Base-by-base conservation (phyloP, 768 basidiomycete genomes). In the Leucogyrophana mollusca region DNA sequence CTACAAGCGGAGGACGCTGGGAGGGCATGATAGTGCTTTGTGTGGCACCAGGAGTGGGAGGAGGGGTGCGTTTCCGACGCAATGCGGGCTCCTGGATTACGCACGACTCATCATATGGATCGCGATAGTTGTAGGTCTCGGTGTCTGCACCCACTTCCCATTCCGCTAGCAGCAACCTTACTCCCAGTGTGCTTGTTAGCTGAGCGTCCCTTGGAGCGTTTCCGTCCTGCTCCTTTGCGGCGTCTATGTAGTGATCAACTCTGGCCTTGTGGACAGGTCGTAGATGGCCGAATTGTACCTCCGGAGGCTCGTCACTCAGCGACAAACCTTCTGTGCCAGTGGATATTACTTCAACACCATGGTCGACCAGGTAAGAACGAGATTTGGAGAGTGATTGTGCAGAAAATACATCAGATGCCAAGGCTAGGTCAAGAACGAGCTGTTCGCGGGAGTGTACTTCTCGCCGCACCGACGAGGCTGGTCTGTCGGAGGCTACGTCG, bases 121-220 rank as follows among this genome's bases (percentile, higher is more conserved):
- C 82, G 9, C 51, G 59, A 55, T 80, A 86, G 3, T 57, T 54
- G 52, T 79, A 84, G 5, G 72, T 58, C 2, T 69, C 62, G 3
- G 80, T 78, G 60, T 81, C 69, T 2, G 66, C 52, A 10, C 83
- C 80, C 18, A 78, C 49, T 40, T 78, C 72, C 89, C 89, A 91
- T 34, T 86, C 84, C 46, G 76, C 73, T 45, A 91, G 61, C 33
- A 91, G 70, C 17, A 83, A 68, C 22, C 83, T 73, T 9, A 85
- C 80, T 3, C 84, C 84, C 3, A 73, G 61, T 0, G 82, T 75
- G 52, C 58, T 65, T 23, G 59, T 57, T 16, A 73, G 52, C 21
- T 53, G 48, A 10, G 48, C 21, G 13, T 59, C 52, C 13, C 55
- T 50, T 17, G 47, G 35, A 4, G 34, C 17, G 4, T 54, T 56